Conservation (phyloP, 495 filamentous ascomycete species). For the Daldinia vernicosa region DNA sequence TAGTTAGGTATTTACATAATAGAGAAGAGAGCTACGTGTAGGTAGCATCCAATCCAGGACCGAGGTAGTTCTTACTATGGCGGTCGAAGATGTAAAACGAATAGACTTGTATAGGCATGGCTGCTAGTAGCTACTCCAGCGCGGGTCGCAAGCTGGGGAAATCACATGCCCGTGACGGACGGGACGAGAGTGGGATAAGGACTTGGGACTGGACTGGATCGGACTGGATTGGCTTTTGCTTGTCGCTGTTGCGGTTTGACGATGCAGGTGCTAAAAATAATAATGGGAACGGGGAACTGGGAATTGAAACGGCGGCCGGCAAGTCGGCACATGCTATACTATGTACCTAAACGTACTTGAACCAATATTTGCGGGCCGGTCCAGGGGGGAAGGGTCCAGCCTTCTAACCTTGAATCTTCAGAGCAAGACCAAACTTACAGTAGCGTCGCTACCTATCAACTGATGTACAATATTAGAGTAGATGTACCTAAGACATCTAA, state of each 20-base stretch:
- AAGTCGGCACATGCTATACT: slow-evolving; percentile 40
- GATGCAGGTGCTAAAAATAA: slow-evolving; percentile 39
- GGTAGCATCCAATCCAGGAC: too few species aligned
- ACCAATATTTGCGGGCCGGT: slow-evolving; percentile 30
- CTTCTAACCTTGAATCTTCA: slow-evolving; percentile 9
- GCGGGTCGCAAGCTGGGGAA: slow-evolving; percentile 33
- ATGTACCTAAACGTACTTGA: too few species aligned
- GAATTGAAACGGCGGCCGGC: slow-evolving; percentile 19
- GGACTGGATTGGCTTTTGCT: background rate
- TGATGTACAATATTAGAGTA: background rate
- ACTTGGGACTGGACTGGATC: background rate
- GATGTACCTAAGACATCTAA: background rate
- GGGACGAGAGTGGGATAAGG: background rate
- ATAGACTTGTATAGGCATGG: slow-evolving; percentile 82
- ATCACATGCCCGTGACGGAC: slow-evolving; percentile 44
- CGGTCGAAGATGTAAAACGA: slow-evolving; percentile 99
- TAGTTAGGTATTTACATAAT: background rate
- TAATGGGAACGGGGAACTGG: slow-evolving; percentile 14
- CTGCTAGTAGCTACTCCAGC: slow-evolving; percentile 32
- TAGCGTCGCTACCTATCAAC: background rate
- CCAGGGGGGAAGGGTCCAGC: slow-evolving; percentile 20
- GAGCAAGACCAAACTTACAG: slow-evolving; percentile 6
- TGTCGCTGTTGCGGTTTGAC: background rate
- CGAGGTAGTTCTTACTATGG: slow-evolving; percentile 72
- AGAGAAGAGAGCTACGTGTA: too few species aligned